Base-by-base conservation (phyloP, 2,329 filamentous ascomycete genomes). In the Bimuria novae-zelandiae region DNA sequence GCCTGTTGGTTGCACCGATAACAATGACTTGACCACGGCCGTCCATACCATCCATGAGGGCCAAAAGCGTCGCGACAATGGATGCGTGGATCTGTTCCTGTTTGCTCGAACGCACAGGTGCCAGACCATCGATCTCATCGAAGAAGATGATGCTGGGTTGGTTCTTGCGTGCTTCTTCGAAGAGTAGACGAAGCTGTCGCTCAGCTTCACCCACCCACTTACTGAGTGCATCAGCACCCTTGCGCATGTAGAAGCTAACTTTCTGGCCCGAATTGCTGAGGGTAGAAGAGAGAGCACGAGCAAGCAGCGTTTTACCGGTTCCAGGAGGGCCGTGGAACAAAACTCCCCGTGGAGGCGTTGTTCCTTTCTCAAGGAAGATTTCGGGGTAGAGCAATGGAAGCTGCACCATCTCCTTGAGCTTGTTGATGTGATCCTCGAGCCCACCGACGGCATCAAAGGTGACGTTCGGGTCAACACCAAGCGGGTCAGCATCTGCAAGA, bases 81-180 rank as follows among this genome's bases (percentile, higher is more conserved):
- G 93, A 97, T 5, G 94, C 92, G 75, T 99, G 94, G 54, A 97
- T 97, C 75, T 99, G 94, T 71, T 99, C 94, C 76, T 97, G 93
- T 74, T 97, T 97, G 75, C 93, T 97, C 11, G 94, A 97, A 64
- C 94, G 85, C 29, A 97, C 94, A 46, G 94, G 95, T 2, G 94
- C 94, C 59, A 99, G 81, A 50, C 94, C 94, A 76, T 99, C 94
- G 62, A 99, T 99, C 74, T 99, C 94, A 72, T 99, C 94, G 64
- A 99, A 97, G 79, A 99, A 99, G 73, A 99, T 99, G 75, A 99
- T 99, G 73, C 93, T 97, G 0, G 94, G 94, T 68, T 99, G 94
- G 1, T 89, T 97, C 72, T 92, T 94, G 56, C 93, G 84, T 14
- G 94, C 94, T 75, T 99, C 94, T 65, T 97, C 94, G 60, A 99